Base-by-base conservation (phyloP, 495 filamentous ascomycete species). In the Penicillium argentinense region DNA sequence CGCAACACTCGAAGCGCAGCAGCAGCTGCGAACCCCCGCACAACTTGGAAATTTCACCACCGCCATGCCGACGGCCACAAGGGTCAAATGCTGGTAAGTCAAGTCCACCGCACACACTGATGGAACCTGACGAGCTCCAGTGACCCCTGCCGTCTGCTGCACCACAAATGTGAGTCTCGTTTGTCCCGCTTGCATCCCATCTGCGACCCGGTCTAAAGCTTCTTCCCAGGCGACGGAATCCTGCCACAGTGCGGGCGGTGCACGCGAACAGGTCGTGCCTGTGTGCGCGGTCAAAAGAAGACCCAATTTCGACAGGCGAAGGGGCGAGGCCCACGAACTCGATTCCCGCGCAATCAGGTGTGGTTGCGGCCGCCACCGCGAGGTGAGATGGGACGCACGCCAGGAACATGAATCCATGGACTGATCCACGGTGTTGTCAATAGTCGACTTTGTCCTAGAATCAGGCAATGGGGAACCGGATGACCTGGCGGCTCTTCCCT, bases 391-490 rank as follows among this genome's bases (percentile, higher is more conserved):
- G n/a, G n/a, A n/a, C n/a, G n/a, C n/a, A 13, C 26, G 12, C 9
- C 22, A 13, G 9, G 14, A n/a, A 29, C 11, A 23, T 33, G 9
- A 41, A 14, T 25, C 17, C 9, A 39, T 42, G 17, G 14, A 25
- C 18, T 45, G 2, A 1, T n/a, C n/a, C n/a, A n/a, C n/a, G n/a
- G n/a, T n/a, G n/a, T 24, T 2, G 7, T 4, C 5, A 40, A 5
- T 19, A 62, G 58, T 62, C 13, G 58, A 62, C 19, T 62, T 62
- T 42, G 42, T 62, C 7, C 42, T 62, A 2, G 58, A 62, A 30
- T 53, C 51, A 2, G 58, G 58, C 2, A 62, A 37, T 22, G 58
- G 51, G 9, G 51, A 56, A 2, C 13, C 28, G 2, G 55, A 56
- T 33, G 40, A 25, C 21, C 19, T 24, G 22, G 24, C 18, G 0